A percentile compares a stretch with the other conserved stretches of the same genome.
Evolutionary conservation across 208 protist genomes (phyloP).

Genomic region (Crithidia expoeki): DNA sequence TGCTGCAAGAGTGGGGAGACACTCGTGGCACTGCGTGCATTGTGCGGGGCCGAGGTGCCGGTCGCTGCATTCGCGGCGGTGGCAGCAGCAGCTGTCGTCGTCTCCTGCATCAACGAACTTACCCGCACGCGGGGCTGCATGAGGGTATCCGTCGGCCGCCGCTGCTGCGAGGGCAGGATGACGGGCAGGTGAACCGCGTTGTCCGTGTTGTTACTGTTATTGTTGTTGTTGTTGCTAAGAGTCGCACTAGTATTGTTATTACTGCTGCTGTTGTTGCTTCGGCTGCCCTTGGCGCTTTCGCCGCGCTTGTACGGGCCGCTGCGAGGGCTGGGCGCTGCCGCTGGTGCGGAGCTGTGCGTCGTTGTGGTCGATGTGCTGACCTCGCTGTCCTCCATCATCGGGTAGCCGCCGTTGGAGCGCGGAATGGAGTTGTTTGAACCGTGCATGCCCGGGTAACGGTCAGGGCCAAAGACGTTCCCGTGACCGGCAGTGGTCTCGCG

Average conservation of each 20-base stretch:
- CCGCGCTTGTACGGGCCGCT: not conserved
- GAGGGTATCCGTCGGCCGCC: slow-evolving; percentile 4
- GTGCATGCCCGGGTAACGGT: slow-evolving; percentile 8
- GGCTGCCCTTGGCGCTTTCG: slow-evolving; percentile 1
- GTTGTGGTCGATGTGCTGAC: not conserved
- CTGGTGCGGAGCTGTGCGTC: not conserved
- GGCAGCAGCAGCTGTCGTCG: not conserved
- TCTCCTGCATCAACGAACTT: slow-evolving; percentile 5
- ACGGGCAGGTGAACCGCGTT: slow-evolving; percentile 8
- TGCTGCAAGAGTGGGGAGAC: not conserved
- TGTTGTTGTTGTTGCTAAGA: not conserved
- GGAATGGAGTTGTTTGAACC: slow-evolving; percentile 4
- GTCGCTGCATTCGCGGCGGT: not conserved
- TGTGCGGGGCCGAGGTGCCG: slow-evolving; percentile 3
- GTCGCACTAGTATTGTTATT: not conserved
- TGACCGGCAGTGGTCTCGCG: not conserved
- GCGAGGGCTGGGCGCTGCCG: not conserved
- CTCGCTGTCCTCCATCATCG: slow-evolving; percentile 1
- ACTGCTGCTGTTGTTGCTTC: not conserved
- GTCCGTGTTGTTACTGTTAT: slow-evolving; percentile 1
- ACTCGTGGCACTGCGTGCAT: slow-evolving; percentile 12
- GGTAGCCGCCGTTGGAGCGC: slow-evolving; percentile 10
- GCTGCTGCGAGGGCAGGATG: slow-evolving; percentile 18
- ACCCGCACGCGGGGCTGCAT: slow-evolving; percentile 9
- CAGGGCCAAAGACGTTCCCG: not conserved